Evolutionary conservation across 2,329 filamentous ascomycete genomes (phyloP).

Genomic region (Tolypocladium endophyticum): DNA sequence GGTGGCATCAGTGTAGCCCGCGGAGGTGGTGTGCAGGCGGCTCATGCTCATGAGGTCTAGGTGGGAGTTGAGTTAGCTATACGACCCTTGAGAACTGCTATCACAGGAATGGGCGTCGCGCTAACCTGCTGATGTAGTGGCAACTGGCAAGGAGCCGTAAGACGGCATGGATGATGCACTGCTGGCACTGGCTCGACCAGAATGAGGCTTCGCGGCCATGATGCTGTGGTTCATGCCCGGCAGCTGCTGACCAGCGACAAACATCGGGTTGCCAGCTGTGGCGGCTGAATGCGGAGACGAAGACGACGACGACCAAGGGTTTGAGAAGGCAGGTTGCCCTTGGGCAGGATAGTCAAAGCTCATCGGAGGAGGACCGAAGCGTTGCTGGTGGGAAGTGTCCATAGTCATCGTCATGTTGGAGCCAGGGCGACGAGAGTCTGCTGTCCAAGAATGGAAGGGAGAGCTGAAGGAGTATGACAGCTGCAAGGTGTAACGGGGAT

Average conservation of each 20-base stretch:
- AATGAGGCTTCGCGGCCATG: conserved; percentile 32
- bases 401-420: conserved; percentile 87
- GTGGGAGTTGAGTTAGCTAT: conserved; percentile 55
- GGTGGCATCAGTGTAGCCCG: conserved; percentile 60
- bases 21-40: conserved; percentile 49
- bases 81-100: not conserved
- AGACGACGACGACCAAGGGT: conserved; percentile 67
- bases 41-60: conserved; percentile 67
- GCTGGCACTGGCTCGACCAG: conserved; percentile 47
- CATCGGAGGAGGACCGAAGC: conserved; percentile 59
- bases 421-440: conserved; percentile 1
- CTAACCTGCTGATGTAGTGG: conserved; percentile 63
- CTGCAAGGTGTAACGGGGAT: not conserved
- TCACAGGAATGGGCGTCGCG: conserved; percentile 21
- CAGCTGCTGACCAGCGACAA: conserved; percentile 42
- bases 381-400: conserved; percentile 69
- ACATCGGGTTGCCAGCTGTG: conserved; percentile 49
- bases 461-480: not conserved
- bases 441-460: not conserved
- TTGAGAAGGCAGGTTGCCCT: conserved; percentile 65
- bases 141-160: conserved; percentile 61
- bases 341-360: conserved; percentile 62
- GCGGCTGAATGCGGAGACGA: conserved; percentile 31
- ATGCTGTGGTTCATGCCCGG: conserved; percentile 43
- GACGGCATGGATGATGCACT: conserved; percentile 53